Evolutionary conservation across 179 eudicot genomes (phyloP), one percentile per base, ranked within the genome.

Genomic region (Actinidia arguta): DNA sequence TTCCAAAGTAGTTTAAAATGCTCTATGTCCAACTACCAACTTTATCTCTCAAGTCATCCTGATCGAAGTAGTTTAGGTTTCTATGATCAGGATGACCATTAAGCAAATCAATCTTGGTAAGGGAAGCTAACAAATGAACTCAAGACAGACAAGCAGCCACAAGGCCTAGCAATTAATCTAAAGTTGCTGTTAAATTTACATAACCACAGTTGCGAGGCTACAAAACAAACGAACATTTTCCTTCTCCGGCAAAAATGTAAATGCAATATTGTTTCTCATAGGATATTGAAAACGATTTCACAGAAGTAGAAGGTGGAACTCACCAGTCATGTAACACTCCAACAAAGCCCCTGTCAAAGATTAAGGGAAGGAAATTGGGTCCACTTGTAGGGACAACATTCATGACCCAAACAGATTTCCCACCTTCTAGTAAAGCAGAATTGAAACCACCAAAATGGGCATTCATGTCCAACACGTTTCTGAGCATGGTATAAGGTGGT

Each of bases 361-460:
- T 90, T 83, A 97, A 84, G 14, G 99, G 98, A 25, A 97, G 93
- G 77, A 85, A 80, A 85, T 95, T 91, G 73, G 92, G 90, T n/a
- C 95, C 98, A 67, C 87, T 90, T 63, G 92, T 92, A 22, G 99
- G 98, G 42, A 97, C 94, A 73, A 94, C 98, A 89, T 97, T 97
- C 99, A 97, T 97, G 82, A 97, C 99, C 99, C 98, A 97, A 63
- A 91, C 99, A 73, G 98, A 92, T 87, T 94, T 97, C 79, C 89
- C 88, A 76, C 94, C 85, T 78, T 95, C 98, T 83, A 93, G 85
- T 78, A 97, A 83, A 31, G 98, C 99, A 77, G 90, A 87, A 89
- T 92, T 97, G 78, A 97, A 89, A 11, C 99, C 99, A 58, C 98
- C 98, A 82, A 91, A 90, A 62, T 83, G 93, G 31, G 99, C 92